Evolutionary conservation across 2,329 filamentous ascomycete species (phyloP), one percentile per base, ranked within the genome.

Genomic region (Microcyclosporella mali): DNA sequence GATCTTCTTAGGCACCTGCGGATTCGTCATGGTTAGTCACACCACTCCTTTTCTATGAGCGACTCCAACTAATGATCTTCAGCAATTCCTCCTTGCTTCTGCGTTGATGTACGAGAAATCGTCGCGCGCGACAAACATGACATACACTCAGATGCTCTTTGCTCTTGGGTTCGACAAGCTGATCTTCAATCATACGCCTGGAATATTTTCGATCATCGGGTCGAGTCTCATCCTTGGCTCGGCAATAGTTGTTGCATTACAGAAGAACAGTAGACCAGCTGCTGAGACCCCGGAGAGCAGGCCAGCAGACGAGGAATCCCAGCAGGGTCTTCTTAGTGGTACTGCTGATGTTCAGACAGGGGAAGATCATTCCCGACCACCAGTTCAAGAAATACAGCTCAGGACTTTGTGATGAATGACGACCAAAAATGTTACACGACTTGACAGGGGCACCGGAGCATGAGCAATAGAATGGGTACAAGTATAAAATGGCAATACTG

Each of bases 51-150:
- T 16, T 34, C 33, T 16, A 11, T 18, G 10, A 32, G 1, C 6
- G 10, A 37, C 6, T 7, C 14, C 4, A 36, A 16, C 30, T 36
- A 28, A 30, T 43, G 12, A n/a, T 37, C 14, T 4, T 33, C 36
- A 72, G 70, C 89, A 95, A 74, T 88, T 88, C 53, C 72, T 94
- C n/a, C 69, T 94, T 14, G 92, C 88, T 1, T 76, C 79, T 1
- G 88, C 87, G 0, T 67, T 95, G 36, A 73, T 83, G 17, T 79
- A 82, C 47, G 84, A 89, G 57, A 83, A 82, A 49, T 75, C 74
- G 1, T 68, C 69, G 2, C 70, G 77, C 15, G 79, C 78, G 2
- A 82, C 78, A 0, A 79, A 78, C 41, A 82, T 84, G 78, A 68
- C 81, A 0, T 85, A 85, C 57, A 79, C 74, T 34, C 79, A 84